These are phyloP conservation scores for Nakazawaea ernobii DNA, from an alignment of 805 yeast genomes.

Conservation along the genomic window DNA sequence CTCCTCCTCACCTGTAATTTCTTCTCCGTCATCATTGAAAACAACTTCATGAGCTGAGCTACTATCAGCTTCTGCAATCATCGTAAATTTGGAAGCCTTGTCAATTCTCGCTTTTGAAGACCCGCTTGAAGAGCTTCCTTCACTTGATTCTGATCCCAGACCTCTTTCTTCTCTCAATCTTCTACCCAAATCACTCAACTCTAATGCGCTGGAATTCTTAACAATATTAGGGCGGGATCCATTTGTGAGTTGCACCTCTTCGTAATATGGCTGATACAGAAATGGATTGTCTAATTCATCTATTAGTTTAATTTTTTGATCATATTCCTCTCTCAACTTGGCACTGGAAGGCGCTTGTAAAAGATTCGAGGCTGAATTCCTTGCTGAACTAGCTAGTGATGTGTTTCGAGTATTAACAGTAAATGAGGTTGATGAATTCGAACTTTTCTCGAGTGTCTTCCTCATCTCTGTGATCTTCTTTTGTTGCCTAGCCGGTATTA, in stretches of 20 bases:
- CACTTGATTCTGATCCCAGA: neutral
- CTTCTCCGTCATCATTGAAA: neutral
- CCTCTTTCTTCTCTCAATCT: neutral
- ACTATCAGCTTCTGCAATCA: neutral
- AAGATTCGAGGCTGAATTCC: neutral
- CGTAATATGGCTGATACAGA: neutral
- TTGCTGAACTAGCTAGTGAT: neutral
- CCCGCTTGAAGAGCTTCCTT: too few relatives aligned
- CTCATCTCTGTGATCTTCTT: neutral
- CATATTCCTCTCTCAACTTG: neutral
- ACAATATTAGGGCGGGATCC: too few relatives aligned
- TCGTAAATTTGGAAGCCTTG: neutral
- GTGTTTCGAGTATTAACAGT: neutral
- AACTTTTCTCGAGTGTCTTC: neutral
- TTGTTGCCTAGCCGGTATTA: neutral
- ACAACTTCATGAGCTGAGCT: neutral
- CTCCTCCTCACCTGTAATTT: neutral
- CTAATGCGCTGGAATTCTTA: neutral
- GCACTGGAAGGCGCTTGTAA: neutral
- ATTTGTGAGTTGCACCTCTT: too few relatives aligned
- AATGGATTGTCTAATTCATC: constrained; percentile 1
- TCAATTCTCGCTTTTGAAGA: too few relatives aligned
- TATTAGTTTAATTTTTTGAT: neutral
- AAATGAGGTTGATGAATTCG: neutral
- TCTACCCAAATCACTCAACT: neutral